These are phyloP conservation scores for Naematelia encephala DNA, from an alignment of 768 basidiomycete species.

Conservation along the genomic window DNA sequence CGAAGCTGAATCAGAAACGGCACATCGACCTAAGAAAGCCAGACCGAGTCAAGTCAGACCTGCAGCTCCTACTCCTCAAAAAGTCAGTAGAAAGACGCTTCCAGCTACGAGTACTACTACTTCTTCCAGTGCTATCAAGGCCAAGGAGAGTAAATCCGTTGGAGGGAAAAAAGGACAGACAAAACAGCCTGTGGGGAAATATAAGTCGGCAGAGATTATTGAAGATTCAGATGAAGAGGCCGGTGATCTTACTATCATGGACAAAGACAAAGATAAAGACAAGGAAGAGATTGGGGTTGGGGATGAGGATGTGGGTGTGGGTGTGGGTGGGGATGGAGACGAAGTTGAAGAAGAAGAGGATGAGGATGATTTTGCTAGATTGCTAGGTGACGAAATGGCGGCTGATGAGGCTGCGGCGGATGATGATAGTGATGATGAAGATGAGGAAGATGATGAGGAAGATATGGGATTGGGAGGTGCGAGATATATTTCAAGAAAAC, in stretches of 20 bases:
- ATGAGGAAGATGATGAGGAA: constrained; percentile 20
- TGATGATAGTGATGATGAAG: constrained; percentile 25
- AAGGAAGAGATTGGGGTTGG: background rate
- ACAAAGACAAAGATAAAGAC: too few relatives aligned
- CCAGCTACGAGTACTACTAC: constrained; percentile 10
- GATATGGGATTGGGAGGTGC: constrained; percentile 31
- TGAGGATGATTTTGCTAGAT: constrained; percentile 40
- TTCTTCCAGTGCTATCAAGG: background rate
- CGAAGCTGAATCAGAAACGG: background rate
- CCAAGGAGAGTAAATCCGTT: constrained; percentile 1
- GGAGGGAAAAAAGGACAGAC: background rate
- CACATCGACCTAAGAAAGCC: background rate
- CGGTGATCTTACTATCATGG: background rate
- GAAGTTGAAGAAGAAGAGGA: constrained; percentile 19
- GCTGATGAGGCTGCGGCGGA: constrained; percentile 8
- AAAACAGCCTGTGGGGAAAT: constrained; percentile 19
- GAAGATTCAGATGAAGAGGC: constrained; percentile 43
- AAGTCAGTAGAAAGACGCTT: constrained; percentile 11
- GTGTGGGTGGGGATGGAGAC: constrained; percentile 8
- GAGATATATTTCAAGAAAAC: constrained; percentile 17
- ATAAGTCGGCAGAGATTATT: constrained; percentile 38
- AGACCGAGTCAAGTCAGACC: background rate
- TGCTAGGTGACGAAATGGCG: constrained; percentile 37
- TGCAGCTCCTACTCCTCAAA: constrained; percentile 9
- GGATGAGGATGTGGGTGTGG: background rate